Conservation (phyloP, 768 basidiomycete genomes). For the Rhizopogon salebrosus region DNA sequence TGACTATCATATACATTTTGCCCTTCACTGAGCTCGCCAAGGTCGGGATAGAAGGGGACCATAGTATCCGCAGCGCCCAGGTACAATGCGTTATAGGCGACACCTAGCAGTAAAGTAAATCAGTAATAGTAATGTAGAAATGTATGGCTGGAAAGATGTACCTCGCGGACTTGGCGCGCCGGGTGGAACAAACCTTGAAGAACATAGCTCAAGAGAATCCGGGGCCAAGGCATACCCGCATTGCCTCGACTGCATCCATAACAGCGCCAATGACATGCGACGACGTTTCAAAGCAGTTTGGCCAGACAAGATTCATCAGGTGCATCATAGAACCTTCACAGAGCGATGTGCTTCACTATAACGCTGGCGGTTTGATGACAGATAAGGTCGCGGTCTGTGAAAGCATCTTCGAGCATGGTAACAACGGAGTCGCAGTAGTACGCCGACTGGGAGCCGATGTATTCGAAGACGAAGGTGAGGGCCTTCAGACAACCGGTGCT, state of each 20-base stretch:
- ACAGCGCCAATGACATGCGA: slow-evolving; percentile 98
- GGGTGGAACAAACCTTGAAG: slow-evolving; percentile 97
- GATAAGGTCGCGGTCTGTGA: slow-evolving; percentile 97
- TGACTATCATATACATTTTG: slow-evolving; percentile 87
- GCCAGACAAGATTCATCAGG: slow-evolving; percentile 97
- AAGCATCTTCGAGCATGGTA: slow-evolving; percentile 95
- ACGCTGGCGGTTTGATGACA: slow-evolving; percentile 97
- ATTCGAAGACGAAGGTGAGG: slow-evolving; percentile 98
- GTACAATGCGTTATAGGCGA: slow-evolving; percentile 92
- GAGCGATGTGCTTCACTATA: slow-evolving; percentile 95
- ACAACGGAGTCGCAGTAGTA: slow-evolving; percentile 98
- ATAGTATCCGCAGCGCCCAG: slow-evolving; percentile 87
- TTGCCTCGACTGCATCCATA: slow-evolving; percentile 97
- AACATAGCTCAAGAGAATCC: slow-evolving; percentile 88
- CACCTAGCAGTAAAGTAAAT: slow-evolving; percentile 30
- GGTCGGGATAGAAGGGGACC: slow-evolving; percentile 93
- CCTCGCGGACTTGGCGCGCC: slow-evolving; percentile 93
- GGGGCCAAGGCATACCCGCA: slow-evolving; percentile 93
- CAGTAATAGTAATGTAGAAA: slow-evolving; percentile 1
- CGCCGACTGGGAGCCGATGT: slow-evolving; percentile 93
- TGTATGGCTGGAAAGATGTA: slow-evolving; percentile 29
- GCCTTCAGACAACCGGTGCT: slow-evolving; percentile 99
- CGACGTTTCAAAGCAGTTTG: slow-evolving; percentile 97
- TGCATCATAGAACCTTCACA: slow-evolving; percentile 98
- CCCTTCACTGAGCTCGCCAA: slow-evolving; percentile 86